These are phyloP conservation scores for Apiospora marii DNA, from an alignment of 2,329 filamentous ascomycete genomes.

Conservation along the genomic window DNA sequence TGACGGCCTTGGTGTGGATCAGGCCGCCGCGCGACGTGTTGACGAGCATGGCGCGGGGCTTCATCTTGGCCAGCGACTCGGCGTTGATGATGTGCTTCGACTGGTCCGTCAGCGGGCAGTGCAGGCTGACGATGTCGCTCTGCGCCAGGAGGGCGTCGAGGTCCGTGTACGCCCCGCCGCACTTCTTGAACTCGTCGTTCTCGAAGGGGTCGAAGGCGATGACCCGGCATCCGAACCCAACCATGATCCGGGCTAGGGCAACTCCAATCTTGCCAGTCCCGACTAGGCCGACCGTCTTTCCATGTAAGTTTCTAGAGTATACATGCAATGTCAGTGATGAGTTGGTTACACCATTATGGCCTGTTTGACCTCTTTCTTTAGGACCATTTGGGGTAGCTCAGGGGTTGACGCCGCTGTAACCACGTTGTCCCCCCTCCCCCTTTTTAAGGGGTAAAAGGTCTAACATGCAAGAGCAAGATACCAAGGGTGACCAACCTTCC, in stretches of 20 bases:
- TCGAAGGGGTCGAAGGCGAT: constrained; percentile 68
- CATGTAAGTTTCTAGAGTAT: constrained; percentile 56
- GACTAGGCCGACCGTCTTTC: constrained; percentile 72
- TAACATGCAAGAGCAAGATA: not conserved
- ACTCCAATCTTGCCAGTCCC: constrained; percentile 73
- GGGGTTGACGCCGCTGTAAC: not conserved
- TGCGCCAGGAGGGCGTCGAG: constrained; percentile 62
- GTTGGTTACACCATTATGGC: not conserved
- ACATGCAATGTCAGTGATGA: not conserved
- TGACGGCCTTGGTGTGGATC: constrained; percentile 66
- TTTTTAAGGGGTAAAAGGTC: not conserved
- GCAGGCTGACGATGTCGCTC: constrained; percentile 69
- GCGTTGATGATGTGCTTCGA: constrained; percentile 69
- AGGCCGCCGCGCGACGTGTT: constrained; percentile 74
- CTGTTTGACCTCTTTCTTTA: not conserved
- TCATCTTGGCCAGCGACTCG: constrained; percentile 61
- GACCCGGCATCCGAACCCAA: constrained; percentile 70
- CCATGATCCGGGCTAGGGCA: constrained; percentile 66
- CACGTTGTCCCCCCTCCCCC: not conserved
- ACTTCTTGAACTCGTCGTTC: constrained; percentile 54
- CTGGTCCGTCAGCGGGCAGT: constrained; percentile 68
- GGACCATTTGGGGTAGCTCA: not conserved
- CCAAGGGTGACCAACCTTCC: constrained; percentile 47
- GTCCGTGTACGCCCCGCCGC: constrained; percentile 58
- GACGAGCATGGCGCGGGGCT: constrained; percentile 66